Evolutionary conservation across 2,329 filamentous ascomycete species (phyloP).

Genomic region (Tolypocladium sp.): DNA sequence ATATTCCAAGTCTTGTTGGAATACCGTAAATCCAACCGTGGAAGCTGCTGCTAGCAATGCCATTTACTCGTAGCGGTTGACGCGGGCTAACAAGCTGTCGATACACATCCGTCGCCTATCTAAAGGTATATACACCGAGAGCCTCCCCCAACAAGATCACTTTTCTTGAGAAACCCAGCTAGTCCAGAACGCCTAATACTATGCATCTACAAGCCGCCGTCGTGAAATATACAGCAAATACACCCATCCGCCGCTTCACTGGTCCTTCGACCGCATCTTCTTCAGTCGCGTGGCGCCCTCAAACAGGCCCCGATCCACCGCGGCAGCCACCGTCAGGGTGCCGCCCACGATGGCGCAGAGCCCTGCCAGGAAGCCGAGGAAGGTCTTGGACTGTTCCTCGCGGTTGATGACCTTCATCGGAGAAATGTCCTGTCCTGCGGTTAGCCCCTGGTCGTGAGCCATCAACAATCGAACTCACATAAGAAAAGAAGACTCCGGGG

Average conservation of each 20-base stretch:
- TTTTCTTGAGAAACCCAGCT: conserved; percentile 1
- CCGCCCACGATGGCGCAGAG: conserved; percentile 92
- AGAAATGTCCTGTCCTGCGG: conserved; percentile 67
- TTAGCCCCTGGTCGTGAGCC: neutral
- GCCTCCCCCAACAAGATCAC: neutral
- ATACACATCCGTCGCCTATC: too few relatives aligned
- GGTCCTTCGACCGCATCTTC: conserved; percentile 67
- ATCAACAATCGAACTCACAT: conserved; percentile 47
- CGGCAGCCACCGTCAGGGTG: conserved; percentile 90
- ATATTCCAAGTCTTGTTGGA: too few relatives aligned
- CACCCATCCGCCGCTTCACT: conserved; percentile 24
- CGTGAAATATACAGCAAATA: neutral
- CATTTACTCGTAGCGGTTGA: neutral
- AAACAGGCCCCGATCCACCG: conserved; percentile 82
- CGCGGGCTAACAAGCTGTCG: neutral
- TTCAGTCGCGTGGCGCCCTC: conserved; percentile 78
- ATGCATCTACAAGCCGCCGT: conserved; percentile 3
- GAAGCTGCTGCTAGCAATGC: too few relatives aligned
- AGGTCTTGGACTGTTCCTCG: conserved; percentile 80
- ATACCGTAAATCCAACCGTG: too few relatives aligned
- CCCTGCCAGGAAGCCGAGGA: conserved; percentile 86
- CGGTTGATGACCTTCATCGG: conserved; percentile 99
- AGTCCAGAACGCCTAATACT: conserved; percentile 10
- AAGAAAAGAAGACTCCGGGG: conserved; percentile 96
- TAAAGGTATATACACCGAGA: neutral